These are phyloP conservation scores for Naegleria fowleri DNA, from an alignment of 208 protist genomes.

Conservation along the genomic window DNA sequence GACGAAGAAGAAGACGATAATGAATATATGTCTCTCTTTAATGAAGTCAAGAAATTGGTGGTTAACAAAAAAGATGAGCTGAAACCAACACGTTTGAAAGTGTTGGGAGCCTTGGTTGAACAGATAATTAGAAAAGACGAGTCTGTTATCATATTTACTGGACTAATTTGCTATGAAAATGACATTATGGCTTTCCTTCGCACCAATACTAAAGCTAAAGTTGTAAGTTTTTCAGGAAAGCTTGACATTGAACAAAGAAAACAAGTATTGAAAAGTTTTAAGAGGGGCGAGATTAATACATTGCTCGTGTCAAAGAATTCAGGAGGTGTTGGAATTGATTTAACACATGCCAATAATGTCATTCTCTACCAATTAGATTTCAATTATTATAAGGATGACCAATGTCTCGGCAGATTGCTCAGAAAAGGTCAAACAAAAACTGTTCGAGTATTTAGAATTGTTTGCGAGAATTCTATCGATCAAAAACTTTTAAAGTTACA, in stretches of 20 bases:
- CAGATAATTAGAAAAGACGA: neutral
- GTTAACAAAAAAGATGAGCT: no score
- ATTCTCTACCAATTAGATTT: neutral
- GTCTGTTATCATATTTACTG: neutral
- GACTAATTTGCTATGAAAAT: neutral
- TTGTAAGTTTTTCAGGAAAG: neutral
- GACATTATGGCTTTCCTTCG: neutral
- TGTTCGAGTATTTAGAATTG: neutral
- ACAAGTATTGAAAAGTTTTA: neutral
- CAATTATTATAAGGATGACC: neutral
- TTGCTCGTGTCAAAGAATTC: neutral
- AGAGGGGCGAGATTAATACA: neutral
- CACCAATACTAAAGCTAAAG: neutral
- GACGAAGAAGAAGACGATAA: neutral
- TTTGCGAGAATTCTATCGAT: neutral
- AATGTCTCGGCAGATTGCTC: neutral
- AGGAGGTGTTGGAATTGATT: neutral
- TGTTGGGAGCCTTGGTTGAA: neutral
- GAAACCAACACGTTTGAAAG: neutral
- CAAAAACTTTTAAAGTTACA: neutral
- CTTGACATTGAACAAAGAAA: neutral
- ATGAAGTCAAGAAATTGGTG: neutral
- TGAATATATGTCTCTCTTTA: neutral
- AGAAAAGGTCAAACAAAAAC: neutral
- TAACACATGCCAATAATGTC: neutral